A percentile compares a stretch with the other conserved stretches of the same genome.
These are phyloP conservation scores for Neonectria faginata DNA, from an alignment of 2,329 filamentous ascomycete genomes.

Conservation along the genomic window DNA sequence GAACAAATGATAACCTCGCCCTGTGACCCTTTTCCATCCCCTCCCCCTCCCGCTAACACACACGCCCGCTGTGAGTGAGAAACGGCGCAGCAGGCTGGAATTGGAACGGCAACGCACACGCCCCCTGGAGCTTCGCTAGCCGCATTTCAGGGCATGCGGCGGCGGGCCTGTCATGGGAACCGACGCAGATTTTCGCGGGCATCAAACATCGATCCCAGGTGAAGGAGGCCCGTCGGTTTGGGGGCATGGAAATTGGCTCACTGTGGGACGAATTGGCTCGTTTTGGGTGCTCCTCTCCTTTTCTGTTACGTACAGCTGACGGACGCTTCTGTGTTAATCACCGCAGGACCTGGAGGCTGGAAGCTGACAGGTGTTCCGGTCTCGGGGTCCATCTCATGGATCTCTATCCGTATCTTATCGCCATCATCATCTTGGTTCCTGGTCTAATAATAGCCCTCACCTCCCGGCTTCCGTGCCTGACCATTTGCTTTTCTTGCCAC, in stretches of 20 bases:
- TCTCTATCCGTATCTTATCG: slow-evolving; percentile 5
- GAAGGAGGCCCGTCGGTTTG: neutral
- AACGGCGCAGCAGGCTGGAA: neutral
- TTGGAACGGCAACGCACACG: neutral
- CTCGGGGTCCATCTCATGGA: slow-evolving; percentile 1
- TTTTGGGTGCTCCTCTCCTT: neutral
- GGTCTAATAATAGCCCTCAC: neutral
- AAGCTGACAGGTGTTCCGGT: slow-evolving; percentile 1
- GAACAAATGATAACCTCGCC: neutral
- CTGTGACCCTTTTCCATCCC: neutral
- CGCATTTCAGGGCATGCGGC: slow-evolving; percentile 15
- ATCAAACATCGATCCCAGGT: neutral
- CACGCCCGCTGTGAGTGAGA: neutral
- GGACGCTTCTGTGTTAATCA: neutral
- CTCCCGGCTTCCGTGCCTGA: neutral
- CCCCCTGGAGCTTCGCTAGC: slow-evolving; percentile 15
- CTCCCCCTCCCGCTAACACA: neutral
- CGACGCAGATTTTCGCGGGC: slow-evolving; percentile 21
- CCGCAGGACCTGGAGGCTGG: neutral
- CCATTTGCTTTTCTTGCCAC: neutral
- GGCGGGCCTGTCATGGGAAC: slow-evolving; percentile 26
- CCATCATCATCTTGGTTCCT: neutral
- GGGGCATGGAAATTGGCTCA: no score
- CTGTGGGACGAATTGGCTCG: neutral
- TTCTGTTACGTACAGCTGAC: slow-evolving; percentile 17